These are phyloP conservation scores for Globisporangium barbulae DNA, from an alignment of 352 stramenopile genomes.

Conservation along the genomic window DNA sequence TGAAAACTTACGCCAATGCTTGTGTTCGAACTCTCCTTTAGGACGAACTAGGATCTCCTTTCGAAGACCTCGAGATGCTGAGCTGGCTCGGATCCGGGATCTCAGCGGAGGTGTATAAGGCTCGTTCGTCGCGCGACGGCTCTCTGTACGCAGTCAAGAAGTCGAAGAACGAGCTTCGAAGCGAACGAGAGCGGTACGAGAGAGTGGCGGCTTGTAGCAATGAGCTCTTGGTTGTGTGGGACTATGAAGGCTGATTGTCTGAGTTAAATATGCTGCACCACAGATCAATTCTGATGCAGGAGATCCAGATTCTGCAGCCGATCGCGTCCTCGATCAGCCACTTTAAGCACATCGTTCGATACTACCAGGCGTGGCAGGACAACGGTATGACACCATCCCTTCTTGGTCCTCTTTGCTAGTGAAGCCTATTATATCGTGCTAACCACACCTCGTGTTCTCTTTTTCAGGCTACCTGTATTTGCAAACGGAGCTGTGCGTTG, in stretches of 20 bases:
- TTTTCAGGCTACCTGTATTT: slow-evolving; percentile 86
- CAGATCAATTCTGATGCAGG: slow-evolving; percentile 59
- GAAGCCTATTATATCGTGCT: not conserved
- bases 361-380: slow-evolving; percentile 94
- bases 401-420: not conserved
- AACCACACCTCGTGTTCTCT: not conserved
- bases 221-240: not conserved
- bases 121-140: slow-evolving; percentile 31
- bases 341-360: slow-evolving; percentile 90
- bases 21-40: slow-evolving; percentile 1
- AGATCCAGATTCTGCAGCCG: slow-evolving; percentile 56
- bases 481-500: slow-evolving; percentile 92
- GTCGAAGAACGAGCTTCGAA: slow-evolving; percentile 74
- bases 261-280: not conserved
- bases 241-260: not conserved
- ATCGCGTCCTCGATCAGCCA: slow-evolving; percentile 30
- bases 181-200: slow-evolving; percentile 61
- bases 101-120: slow-evolving; percentile 72
- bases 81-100: slow-evolving; percentile 64
- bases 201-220: too few species aligned
- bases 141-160: slow-evolving; percentile 76
- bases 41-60: slow-evolving; percentile 18
- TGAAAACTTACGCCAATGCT: not conserved
- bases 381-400: slow-evolving; percentile 40
- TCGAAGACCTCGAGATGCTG: slow-evolving; percentile 55